Base-by-base conservation (phyloP, 2,329 filamentous ascomycete genomes). In the Paraconiothyrium brasiliense region DNA sequence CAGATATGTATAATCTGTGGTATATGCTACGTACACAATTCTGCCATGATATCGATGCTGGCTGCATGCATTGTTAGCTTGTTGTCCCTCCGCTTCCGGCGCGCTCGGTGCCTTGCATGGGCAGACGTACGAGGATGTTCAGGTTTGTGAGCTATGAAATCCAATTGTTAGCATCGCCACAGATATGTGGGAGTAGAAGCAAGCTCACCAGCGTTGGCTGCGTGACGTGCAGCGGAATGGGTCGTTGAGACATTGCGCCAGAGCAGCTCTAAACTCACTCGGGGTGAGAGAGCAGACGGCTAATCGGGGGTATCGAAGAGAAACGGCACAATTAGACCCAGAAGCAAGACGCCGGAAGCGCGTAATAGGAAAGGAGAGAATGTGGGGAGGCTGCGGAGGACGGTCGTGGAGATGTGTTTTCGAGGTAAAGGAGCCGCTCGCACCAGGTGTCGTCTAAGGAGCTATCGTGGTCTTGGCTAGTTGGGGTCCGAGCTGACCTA, bases 1-100 rank as follows among this genome's bases (percentile, higher is more conserved):
- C 71, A 57, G 51, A 59, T 35, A 16, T 10, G 13, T 60, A 30
- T 22, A 47, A 4, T 43, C 47, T 48, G 37, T 55, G 9, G 24
- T 11, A 32, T 39, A 35, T 13, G 37, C 46, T 58, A 85, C 89
- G 83, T 86, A 94, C 90, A 84, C 91, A 94, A 79, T 90, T 91
- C 81, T 94, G 93, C 85, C 94, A 95, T 76, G 91, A 90, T 85
- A 95, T 94, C 65, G 90, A 90, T 71, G 83, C 80, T 76, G 85
- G 86, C 89, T 91, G 67, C 77, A 58, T 55, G 35, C 54, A 34
- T 14, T 60, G 72, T 79, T 73, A 78, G 76, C 70, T 68, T 68
- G 59, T 46, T 67, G 57, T 62, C 46, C n/a, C 58, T 67, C 13
- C 41, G n/a, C 62, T 44, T 64, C 57, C 66, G 59, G 59, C 55